These are phyloP conservation scores for Miscanthus sacchariflorus DNA, from an alignment of 202 grass and related monocot genomes.

Conservation along the genomic window DNA sequence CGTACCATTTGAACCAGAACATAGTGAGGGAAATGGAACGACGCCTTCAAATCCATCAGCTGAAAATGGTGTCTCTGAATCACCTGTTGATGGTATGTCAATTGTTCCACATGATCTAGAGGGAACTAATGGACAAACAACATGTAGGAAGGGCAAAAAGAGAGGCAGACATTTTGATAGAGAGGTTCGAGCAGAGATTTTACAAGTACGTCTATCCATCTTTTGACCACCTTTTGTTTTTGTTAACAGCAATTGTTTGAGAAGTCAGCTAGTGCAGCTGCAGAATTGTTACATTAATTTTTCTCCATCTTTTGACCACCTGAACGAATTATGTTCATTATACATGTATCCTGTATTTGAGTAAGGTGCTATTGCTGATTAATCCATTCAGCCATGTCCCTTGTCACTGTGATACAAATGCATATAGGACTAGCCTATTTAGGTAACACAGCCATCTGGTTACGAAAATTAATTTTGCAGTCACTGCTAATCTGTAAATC, in stretches of 20 bases:
- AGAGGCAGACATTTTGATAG: constrained; percentile 95
- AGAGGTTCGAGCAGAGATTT: constrained; percentile 79
- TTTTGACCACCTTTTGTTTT: constrained; percentile 34
- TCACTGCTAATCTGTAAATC: constrained; percentile 3
- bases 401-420: neutral
- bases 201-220: constrained; percentile 59
- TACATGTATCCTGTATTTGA: neutral
- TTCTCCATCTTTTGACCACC: neutral
- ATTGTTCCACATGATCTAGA: constrained; percentile 52
- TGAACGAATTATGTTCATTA: neutral
- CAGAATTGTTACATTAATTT: constrained; percentile 15
- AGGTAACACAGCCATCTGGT: neutral
- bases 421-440: neutral
- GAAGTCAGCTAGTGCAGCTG: constrained; percentile 7
- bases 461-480: neutral
- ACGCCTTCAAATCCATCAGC: constrained; percentile 36
- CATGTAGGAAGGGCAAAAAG: constrained; percentile 64
- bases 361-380: constrained; percentile 4
- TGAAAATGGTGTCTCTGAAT: constrained; percentile 16
- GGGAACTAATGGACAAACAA: constrained; percentile 40
- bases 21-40: constrained; percentile 36
- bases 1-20: constrained; percentile 30
- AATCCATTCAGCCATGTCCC: constrained; percentile 1
- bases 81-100: constrained; percentile 43
- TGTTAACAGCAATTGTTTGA: constrained; percentile 31